Evolutionary conservation across 1,139 yeast genomes (phyloP).

Genomic region (Yamadazyma aaseri): DNA sequence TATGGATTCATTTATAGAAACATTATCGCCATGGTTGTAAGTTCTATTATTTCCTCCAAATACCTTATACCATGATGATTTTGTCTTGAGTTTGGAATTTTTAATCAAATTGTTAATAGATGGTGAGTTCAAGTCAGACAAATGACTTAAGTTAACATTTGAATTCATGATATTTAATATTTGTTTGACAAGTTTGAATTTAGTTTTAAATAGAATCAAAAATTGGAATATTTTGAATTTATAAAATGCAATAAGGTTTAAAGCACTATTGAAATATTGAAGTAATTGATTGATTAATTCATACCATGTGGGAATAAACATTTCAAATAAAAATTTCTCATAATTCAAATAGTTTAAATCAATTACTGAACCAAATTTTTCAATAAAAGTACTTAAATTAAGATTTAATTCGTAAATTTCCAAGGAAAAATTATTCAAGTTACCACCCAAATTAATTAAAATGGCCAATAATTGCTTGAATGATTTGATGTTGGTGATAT

Average conservation of each 20-base stretch:
- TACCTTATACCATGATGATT: slow-evolving; percentile 46
- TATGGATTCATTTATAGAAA: slow-evolving; percentile 3
- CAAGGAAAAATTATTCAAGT: slow-evolving; percentile 46
- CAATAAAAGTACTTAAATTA: slow-evolving; percentile 34
- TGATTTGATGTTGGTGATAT: slow-evolving; percentile 23
- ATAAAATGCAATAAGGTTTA: slow-evolving; percentile 43
- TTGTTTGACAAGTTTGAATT: slow-evolving; percentile 42
- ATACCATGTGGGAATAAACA: slow-evolving; percentile 46
- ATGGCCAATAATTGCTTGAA: slow-evolving; percentile 29
- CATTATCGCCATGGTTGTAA: slow-evolving; percentile 12
- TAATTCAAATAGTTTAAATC: slow-evolving; percentile 42
- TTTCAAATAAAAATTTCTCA: slow-evolving; percentile 36
- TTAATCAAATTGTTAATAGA: slow-evolving; percentile 38
- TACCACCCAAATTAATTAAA: slow-evolving; percentile 48
- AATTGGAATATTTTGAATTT: slow-evolving; percentile 46
- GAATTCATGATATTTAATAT: slow-evolving; percentile 27
- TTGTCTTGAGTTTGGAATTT: slow-evolving; percentile 18
- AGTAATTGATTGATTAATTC: slow-evolving; percentile 45
- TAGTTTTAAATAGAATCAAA: slow-evolving; percentile 40
- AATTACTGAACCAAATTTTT: slow-evolving; percentile 47
- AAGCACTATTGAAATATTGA: slow-evolving; percentile 38
- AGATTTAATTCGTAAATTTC: slow-evolving; percentile 34
- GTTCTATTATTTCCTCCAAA: slow-evolving; percentile 36
- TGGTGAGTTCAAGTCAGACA: slow-evolving; percentile 41
- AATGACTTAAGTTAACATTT: slow-evolving; percentile 21